Evolutionary conservation across 2,329 filamentous ascomycete species (phyloP), one percentile per base, ranked within the genome.

Genomic region (Aspergillus texensis): DNA sequence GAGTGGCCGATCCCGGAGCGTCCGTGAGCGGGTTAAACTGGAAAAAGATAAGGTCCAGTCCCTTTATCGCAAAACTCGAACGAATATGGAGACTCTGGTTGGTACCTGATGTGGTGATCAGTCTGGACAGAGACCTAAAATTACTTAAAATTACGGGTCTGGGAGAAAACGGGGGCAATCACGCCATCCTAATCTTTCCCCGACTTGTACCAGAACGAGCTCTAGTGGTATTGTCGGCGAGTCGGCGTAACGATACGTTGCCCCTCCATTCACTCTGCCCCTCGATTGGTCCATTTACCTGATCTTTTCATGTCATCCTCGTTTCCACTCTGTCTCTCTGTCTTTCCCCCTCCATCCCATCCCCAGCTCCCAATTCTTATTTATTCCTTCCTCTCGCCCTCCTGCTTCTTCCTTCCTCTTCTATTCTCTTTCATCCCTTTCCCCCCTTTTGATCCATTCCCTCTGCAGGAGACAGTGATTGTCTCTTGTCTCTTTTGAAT

Each of bases 381-480:
- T 61, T 62, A 50, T 60, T 61, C 58, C 56, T 55, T 53, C 58
- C 57, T 57, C 46, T 58, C 56, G 54, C 60, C 45, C 43, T 57
- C 45, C 28, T 46, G 52, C 60, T 48, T 21, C 34, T 54, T 57
- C 48, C 30, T 45, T 60, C 30, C 57, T 60, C 68, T 62, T 58
- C 61, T 65, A 66, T 66, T 58, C 64, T 60, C 62, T 62, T 64
- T 43, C 58, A 63, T 64, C 67, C 61, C 61, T 68, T 61, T 58
- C 57, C 61, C 43, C 62, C 60, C 61, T 63, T 57, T 62, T 53
- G 64, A 56, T 65, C 43, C 5, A 4, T 21, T 46, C 39, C 45
- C 21, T 48, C 21, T 48, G 24, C 48, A 70, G 70, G 71, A 72
- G 68, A 72, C 66, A 67, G 62, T 67, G 64, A 68, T 63, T 66